Percentiles rank a stretch among this genome's conserved stretches.
phyloP scores from a whole-genome alignment of 371 early-diverging fungal species.

The Mortierella sp. region DNA sequence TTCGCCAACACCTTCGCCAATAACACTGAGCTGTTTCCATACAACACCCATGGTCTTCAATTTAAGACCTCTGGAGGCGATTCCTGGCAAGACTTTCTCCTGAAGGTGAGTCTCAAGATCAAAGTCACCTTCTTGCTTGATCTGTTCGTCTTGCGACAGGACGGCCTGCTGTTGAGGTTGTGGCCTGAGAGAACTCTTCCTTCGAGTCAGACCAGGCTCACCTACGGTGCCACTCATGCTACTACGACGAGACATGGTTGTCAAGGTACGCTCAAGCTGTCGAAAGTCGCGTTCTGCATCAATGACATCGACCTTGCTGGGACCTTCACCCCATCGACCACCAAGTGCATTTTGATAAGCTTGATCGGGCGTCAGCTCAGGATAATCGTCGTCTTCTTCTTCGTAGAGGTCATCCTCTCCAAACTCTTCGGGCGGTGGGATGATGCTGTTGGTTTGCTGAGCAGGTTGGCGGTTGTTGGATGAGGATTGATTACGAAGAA shows the following conservation, averaged over 20 bases:
- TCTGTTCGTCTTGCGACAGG: conserved; percentile 7
- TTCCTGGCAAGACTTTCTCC: conserved; percentile 13
- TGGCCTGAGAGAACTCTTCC: conserved; percentile 11
- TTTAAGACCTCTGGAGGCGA: conserved; percentile 51
- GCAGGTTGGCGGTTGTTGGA: not conserved
- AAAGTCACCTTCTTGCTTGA: conserved; percentile 31
- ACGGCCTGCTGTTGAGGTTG: not conserved
- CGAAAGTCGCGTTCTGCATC: conserved; percentile 39
- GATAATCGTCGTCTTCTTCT: conserved; percentile 4
- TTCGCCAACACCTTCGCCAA: conserved; percentile 40
- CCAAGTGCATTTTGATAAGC: conserved; percentile 30
- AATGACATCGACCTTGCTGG: conserved; percentile 35
- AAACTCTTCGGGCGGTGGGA: conserved; percentile 25
- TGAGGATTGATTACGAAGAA: conserved; percentile 19
- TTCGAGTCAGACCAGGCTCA: conserved; percentile 5
- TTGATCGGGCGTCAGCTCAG: conserved; percentile 23
- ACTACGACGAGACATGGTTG: conserved; percentile 20
- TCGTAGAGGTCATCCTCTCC: conserved; percentile 17
- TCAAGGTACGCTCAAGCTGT: conserved; percentile 30
- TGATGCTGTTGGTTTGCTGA: conserved; percentile 24
- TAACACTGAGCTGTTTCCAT: conserved; percentile 44
- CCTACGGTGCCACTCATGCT: not conserved
- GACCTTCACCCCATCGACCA: conserved; percentile 51
- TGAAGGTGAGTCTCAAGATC: conserved; percentile 30
- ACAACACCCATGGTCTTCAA: conserved; percentile 61